Percentiles rank a stretch among this genome's conserved stretches.
Evolutionary conservation across 192 early-diverging fungal species (phyloP).

Genomic region (Globomyces pollinis-pini): DNA sequence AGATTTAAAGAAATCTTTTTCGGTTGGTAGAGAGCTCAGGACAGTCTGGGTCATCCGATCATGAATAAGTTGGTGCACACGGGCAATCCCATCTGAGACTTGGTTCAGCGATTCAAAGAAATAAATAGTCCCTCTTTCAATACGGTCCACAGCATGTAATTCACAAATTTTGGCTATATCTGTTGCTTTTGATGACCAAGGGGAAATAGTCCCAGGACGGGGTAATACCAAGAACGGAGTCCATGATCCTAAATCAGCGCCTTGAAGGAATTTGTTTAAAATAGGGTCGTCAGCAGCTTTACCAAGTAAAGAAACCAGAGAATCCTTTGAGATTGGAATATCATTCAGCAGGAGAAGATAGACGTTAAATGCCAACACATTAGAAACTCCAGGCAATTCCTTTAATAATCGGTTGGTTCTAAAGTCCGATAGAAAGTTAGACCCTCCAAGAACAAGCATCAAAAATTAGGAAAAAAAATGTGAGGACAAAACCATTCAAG

Average conservation of each 20-base stretch:
- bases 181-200: conserved; percentile 99
- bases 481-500: background rate
- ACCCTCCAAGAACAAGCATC: background rate
- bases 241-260: background rate
- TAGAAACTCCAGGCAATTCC: background rate
- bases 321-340: background rate
- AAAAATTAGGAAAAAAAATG: background rate
- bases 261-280: background rate
- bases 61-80: conserved; percentile 49
- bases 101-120: conserved; percentile 27
- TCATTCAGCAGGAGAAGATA: too few relatives aligned
- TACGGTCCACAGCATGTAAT: conserved; percentile 63
- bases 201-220: conserved; percentile 91
- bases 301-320: background rate
- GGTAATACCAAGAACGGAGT: conserved; percentile 67
- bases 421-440: background rate
- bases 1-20: conserved; percentile 61
- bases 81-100: background rate
- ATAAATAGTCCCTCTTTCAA: conserved; percentile 86
- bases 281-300: background rate
- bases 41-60: conserved; percentile 96
- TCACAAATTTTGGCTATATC: conserved; percentile 94
- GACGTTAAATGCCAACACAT: background rate
- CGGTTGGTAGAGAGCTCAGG: conserved; percentile 53
- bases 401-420: background rate